Evolutionary conservation across 2,329 filamentous ascomycete species (phyloP).

Genomic region (Sphaerulina musiva): DNA sequence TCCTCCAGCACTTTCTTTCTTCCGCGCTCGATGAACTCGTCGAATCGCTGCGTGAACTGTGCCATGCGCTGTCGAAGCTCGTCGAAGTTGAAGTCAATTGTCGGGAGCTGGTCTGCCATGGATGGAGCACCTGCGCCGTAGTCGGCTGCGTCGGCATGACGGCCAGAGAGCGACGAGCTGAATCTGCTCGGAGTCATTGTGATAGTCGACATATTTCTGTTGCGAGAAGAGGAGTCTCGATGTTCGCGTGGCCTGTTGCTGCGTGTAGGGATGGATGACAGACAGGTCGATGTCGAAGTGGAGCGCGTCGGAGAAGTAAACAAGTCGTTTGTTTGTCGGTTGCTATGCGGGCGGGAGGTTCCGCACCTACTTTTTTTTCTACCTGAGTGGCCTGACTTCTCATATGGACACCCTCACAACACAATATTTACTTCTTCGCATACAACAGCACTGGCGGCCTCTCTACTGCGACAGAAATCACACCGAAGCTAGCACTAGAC

Average conservation of each 20-base stretch:
- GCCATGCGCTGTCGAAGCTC: slow-evolving; percentile 92
- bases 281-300: not conserved
- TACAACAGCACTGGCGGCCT: not conserved
- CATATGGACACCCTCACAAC: not conserved
- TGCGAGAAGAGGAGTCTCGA: not conserved
- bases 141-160: slow-evolving; percentile 51
- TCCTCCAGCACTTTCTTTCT: slow-evolving; percentile 86
- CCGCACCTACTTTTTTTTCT: not conserved
- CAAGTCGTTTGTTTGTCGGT: slow-evolving; percentile 3
- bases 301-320: not conserved
- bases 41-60: slow-evolving; percentile 83
- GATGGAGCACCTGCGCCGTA: slow-evolving; percentile 53
- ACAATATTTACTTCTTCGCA: too few relatives aligned
- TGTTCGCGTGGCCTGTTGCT: slow-evolving; percentile 6
- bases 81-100: slow-evolving; percentile 92
- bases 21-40: slow-evolving; percentile 87
- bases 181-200: slow-evolving; percentile 50
- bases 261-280: slow-evolving; percentile 2
- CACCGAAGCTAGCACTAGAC: not conserved
- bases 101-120: slow-evolving; percentile 73
- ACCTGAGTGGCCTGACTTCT: not conserved
- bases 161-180: slow-evolving; percentile 62
- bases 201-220: slow-evolving; percentile 27
- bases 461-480: not conserved
- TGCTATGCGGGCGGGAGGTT: not conserved